phyloP scores from a whole-genome alignment of 306 rosid genomes.

The Quercus alba region DNA sequence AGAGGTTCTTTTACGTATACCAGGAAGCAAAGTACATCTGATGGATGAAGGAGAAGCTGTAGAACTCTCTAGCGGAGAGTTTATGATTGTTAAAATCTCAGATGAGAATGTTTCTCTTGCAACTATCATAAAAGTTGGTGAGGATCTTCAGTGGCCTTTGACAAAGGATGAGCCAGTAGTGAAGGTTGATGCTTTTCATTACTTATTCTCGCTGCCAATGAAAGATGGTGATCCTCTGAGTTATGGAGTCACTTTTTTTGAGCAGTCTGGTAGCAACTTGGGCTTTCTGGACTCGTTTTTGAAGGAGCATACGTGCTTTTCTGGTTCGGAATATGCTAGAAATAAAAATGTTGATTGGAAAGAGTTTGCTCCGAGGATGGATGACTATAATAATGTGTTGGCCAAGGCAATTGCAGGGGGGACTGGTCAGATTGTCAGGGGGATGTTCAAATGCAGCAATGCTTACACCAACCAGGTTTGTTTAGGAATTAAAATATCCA shows the following conservation, averaged over 20 bases:
- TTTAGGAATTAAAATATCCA: background rate
- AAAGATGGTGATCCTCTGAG: conserved; percentile 86
- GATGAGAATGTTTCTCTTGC: conserved; percentile 68
- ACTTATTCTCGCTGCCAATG: conserved; percentile 74
- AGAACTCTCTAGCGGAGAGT: conserved; percentile 64
- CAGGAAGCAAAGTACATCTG: conserved; percentile 69
- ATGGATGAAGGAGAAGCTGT: conserved; percentile 80
- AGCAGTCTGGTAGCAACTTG: conserved; percentile 42
- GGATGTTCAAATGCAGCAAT: conserved; percentile 88
- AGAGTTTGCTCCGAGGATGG: conserved; percentile 91
- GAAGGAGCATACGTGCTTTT: conserved; percentile 70
- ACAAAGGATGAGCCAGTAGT: conserved; percentile 97
- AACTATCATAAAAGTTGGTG: conserved; percentile 67
- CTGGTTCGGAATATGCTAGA: conserved; percentile 36
- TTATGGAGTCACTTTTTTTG: conserved; percentile 73
- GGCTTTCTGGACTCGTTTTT: conserved; percentile 57
- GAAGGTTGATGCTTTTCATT: conserved; percentile 62
- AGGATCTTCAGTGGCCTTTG: conserved; percentile 87
- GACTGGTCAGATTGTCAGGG: conserved; percentile 89
- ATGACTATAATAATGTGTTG: conserved; percentile 68
- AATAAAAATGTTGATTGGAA: conserved; percentile 71
- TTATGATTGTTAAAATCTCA: conserved; percentile 49
- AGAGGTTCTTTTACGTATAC: conserved; percentile 54
- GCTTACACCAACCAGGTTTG: conserved; percentile 86
- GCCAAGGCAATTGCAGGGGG: conserved; percentile 86